phyloP scores from a whole-genome alignment of 2,329 filamentous ascomycete species.

The Aspergillus ochraceoroseus region DNA sequence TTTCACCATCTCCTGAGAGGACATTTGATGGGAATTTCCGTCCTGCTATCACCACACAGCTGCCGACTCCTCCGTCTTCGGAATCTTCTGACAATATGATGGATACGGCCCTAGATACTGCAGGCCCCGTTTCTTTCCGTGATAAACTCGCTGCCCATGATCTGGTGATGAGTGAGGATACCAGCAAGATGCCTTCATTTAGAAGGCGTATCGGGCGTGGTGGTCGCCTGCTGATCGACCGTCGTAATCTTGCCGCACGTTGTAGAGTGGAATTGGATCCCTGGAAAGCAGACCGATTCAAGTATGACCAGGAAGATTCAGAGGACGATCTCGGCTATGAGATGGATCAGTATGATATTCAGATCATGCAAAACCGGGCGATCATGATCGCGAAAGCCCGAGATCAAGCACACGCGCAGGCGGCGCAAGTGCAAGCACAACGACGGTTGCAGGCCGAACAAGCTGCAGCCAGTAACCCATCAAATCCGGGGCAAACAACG shows the following conservation, averaged over 20 bases:
- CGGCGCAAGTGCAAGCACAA: slow-evolving; percentile 35
- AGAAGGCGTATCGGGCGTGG: slow-evolving; percentile 78
- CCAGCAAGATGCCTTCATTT: slow-evolving; percentile 59
- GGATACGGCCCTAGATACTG: slow-evolving; percentile 36
- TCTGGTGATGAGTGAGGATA: slow-evolving; percentile 43
- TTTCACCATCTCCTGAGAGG: slow-evolving; percentile 70
- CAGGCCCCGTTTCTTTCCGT: slow-evolving; percentile 30
- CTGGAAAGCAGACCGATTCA: slow-evolving; percentile 65
- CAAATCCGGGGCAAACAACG: slow-evolving; percentile 24
- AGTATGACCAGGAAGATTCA: slow-evolving; percentile 79
- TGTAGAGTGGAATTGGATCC: slow-evolving; percentile 45
- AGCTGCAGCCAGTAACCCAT: slow-evolving; percentile 25
- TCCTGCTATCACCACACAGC: slow-evolving; percentile 63
- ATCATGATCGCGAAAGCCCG: slow-evolving; percentile 46
- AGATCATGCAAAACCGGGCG: slow-evolving; percentile 54
- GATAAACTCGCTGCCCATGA: slow-evolving; percentile 42
- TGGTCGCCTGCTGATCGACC: slow-evolving; percentile 82
- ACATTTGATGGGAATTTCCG: slow-evolving; percentile 61
- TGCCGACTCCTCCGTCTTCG: slow-evolving; percentile 49
- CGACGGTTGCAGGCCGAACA: slow-evolving; percentile 38
- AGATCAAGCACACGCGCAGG: slow-evolving; percentile 42
- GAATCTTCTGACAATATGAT: slow-evolving; percentile 45
- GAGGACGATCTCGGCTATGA: slow-evolving; percentile 71
- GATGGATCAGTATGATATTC: slow-evolving; percentile 62
- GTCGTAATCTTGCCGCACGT: slow-evolving; percentile 61